Evolutionary conservation across 2,329 filamentous ascomycete species (phyloP), one percentile per base, ranked within the genome.

Genomic region (Penicillium digitatum): DNA sequence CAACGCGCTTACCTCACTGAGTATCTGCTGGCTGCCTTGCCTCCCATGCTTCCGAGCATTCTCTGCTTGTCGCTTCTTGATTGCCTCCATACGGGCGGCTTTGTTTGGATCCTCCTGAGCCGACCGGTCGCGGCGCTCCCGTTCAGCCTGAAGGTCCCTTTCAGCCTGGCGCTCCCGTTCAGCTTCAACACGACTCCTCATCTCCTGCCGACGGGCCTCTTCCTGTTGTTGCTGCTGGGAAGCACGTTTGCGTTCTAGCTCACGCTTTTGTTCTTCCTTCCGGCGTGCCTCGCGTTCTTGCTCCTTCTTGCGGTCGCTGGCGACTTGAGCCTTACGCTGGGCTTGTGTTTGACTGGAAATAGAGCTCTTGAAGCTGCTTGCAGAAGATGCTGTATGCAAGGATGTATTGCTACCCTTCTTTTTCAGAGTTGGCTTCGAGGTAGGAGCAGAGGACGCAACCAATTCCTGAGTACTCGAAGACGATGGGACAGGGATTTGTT

Each of bases 281-380:
- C 87, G 84, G 65, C 91, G 86, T 68, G 95, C 90, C 64, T 95
- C 47, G 16, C 47, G 47, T 26, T 49, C 91, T 69, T 84, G 87
- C 70, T 95, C 90, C 69, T 88, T 93, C 72, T 91, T 92, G 67
- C 86, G 87, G 37, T 89, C 88, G 2, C 87, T 89, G 45, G 88
- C 79, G 51, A 92, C 85, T 22, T 92, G 77, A 2, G 88, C 87
- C 69, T 88, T 89, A 0, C 86, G 82, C 48, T 86, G 84, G 2
- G 82, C 79, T n/a, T 86, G 84, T 1, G 82, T 79, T 18, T 78
- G 79, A 31, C 74, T 75, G n/a, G 85, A 84, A 7, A 78, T 78
- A 7, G 83, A 84, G 64, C 79, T 82, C 70, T 88, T 89, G 50
- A 91, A 78, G 66, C 82, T 89, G 50, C 71, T 76, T 18, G 75